A percentile compares a stretch with the other conserved stretches of the same genome.
Conservation (phyloP, 169 alveolate genomes). For the Plasmodium billcollinsi region DNA sequence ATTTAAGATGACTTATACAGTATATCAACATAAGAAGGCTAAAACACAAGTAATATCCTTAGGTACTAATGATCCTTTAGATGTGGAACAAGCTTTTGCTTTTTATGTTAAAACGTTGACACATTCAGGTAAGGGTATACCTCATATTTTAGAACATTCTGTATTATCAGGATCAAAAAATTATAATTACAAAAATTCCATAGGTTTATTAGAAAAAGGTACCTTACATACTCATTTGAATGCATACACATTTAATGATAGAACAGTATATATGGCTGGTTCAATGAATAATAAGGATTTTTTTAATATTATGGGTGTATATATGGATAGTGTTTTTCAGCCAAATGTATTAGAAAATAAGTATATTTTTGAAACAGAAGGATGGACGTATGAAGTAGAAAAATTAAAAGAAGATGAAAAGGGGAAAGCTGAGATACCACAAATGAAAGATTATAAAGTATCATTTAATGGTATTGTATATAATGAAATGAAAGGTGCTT, state of each 20-base stretch:
- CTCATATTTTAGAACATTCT: conserved; percentile 92
- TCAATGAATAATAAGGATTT: conserved; percentile 87
- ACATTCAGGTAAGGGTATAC: conserved; percentile 81
- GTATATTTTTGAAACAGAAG: conserved; percentile 88
- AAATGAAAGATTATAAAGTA: conserved; percentile 80
- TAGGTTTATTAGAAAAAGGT: conserved; percentile 87
- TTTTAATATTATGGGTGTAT: conserved; percentile 86
- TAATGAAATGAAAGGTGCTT: conserved; percentile 83
- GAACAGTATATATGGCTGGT: conserved; percentile 91
- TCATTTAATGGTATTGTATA: conserved; percentile 85
- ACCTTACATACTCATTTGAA: conserved; percentile 88
- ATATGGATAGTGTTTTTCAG: conserved; percentile 89
- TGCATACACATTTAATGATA: conserved; percentile 91
- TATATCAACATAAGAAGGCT: conserved; percentile 73
- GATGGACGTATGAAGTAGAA: conserved; percentile 89
- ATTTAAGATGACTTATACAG: conserved; percentile 64
- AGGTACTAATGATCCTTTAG: conserved; percentile 73
- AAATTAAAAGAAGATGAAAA: conserved; percentile 67
- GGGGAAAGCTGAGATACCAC: conserved; percentile 18
- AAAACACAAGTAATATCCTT: conserved; percentile 72
- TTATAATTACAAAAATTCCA: conserved; percentile 89
- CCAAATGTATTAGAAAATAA: conserved; percentile 83
- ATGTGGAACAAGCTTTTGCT: conserved; percentile 62
- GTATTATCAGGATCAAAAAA: conserved; percentile 90
- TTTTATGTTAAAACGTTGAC: conserved; percentile 76